Conservation (phyloP, 2,329 filamentous ascomycete species). For the Diaporthe ilicicola region DNA sequence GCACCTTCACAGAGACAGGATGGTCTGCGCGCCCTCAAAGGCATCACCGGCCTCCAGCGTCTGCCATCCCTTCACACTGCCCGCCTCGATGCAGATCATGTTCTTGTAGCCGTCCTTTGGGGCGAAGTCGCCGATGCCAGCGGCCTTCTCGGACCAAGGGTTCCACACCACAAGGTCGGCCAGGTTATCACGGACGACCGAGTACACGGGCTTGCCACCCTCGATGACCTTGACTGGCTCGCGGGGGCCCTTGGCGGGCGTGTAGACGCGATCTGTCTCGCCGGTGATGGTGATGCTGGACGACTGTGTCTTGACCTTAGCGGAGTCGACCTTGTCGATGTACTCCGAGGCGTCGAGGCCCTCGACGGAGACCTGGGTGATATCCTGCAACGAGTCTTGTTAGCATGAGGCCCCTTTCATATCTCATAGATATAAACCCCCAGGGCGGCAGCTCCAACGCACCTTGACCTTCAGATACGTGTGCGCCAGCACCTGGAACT, state of each 20-base stretch:
- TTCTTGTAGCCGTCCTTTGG: constrained; percentile 91
- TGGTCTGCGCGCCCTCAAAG: constrained; percentile 69
- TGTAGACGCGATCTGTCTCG: constrained; percentile 92
- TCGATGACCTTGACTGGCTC: constrained; percentile 68
- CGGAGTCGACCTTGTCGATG: constrained; percentile 81
- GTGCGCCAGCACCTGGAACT: constrained; percentile 91
- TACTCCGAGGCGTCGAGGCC: constrained; percentile 82
- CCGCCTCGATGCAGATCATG: constrained; percentile 95
- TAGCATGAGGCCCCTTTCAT: not conserved
- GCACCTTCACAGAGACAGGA: constrained; percentile 48
- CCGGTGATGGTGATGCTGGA: constrained; percentile 73
- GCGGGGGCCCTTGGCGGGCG: constrained; percentile 68
- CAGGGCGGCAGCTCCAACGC: constrained; percentile 42
- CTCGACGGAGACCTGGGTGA: constrained; percentile 74
- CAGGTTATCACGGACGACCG: constrained; percentile 84
- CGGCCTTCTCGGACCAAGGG: constrained; percentile 88
- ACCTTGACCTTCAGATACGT: constrained; percentile 88
- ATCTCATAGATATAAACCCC: not conserved
- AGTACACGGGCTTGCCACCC: constrained; percentile 70
- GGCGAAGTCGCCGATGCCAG: constrained; percentile 83
- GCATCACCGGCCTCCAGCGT: constrained; percentile 82
- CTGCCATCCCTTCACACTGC: constrained; percentile 82
- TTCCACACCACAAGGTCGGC: constrained; percentile 96
- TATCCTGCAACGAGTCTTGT: constrained; percentile 69
- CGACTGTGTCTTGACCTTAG: constrained; percentile 70